Base-by-base conservation (phyloP, 2,329 filamentous ascomycete species). In the Colletotrichum sp. region DNA sequence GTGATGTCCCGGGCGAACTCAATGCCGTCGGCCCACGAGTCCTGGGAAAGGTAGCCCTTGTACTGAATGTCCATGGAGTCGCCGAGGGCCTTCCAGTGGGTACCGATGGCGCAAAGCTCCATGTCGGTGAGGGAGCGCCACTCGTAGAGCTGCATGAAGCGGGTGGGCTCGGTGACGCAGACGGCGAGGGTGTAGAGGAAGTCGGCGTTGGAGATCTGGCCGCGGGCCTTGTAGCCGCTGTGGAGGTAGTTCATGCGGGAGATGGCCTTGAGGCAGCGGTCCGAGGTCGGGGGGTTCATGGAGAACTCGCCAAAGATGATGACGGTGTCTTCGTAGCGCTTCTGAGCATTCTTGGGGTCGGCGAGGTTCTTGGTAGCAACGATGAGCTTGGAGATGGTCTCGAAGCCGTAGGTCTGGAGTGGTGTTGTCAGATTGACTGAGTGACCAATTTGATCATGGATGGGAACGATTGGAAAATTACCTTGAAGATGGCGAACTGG, bases 31-130 rank as follows among this genome's bases (percentile, higher is more conserved):
- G 75, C 79, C 89, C 89, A 91, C 9, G 59, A 68, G 12, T 83
- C 78, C 36, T 80, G 82, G 7, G 78, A 76, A 3, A 89, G 84
- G 16, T 83, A 80, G 2, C 83, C 83, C 28, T 82, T 81, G 78
- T 90, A 91, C 64, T 86, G 82, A 76, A 96, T 94, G 0, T 87
- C 89, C 91, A 96, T 93, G 68, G 91, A 90, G 79, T 95, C 92
- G 16, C 94, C 94, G 18, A 95, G 84, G 68, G 88, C 88, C 82
- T 94, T 94, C 94, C 93, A 96, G 80, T 94, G 92, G 1, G 91
- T 92, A 18, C 90, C 92, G 34, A 93, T 83, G 1, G 93, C 94
- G 77, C 93, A 94, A 12, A 87, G 82, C 82, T 96, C 94, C 83
- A 96, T 87, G 1, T 93, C 90, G 18, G 89, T 93, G 26, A 95